Base-by-base conservation (phyloP, 371 early-diverging fungal species). In the Actinomucor elegans region DNA sequence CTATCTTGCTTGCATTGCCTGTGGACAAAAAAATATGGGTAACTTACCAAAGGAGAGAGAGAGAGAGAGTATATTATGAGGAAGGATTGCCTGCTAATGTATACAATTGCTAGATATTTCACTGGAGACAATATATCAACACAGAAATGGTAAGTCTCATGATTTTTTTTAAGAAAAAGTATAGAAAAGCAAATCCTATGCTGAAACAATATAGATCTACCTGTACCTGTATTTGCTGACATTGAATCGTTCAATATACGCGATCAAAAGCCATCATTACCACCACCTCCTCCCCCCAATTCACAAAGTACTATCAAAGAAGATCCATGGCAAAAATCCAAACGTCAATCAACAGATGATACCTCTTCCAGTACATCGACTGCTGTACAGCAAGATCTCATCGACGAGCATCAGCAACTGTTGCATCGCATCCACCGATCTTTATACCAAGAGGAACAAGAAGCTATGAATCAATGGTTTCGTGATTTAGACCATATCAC, bases 11-110 rank as follows among this genome's bases (percentile, higher is more conserved):
- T 68, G 90, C 33, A 66, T 84, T 3, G 88, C 84, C 18, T 74
- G 89, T 55, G 89, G 88, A 5, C 92, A 92, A 61, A 87, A 89
- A 59, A 84, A 86, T 66, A 86, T 90, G 83, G 80, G 85, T 68
- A 81, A 69, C 32, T n/a, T n/a, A n/a, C n/a, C n/a, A n/a, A n/a
- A n/a, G n/a, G n/a, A n/a, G n/a, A n/a, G n/a, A n/a, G n/a, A n/a
- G n/a, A n/a, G n/a, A n/a, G n/a, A n/a, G n/a, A n/a, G n/a, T n/a
- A n/a, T n/a, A n/a, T n/a, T n/a, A n/a, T n/a, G n/a, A n/a, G n/a
- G n/a, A n/a, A n/a, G n/a, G n/a, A n/a, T n/a, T n/a, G n/a, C n/a
- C n/a, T n/a, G n/a, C n/a, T n/a, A n/a, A n/a, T n/a, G n/a, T n/a
- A n/a, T n/a, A n/a, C n/a, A n/a, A n/a, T n/a, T n/a, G 4, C 10